Evolutionary conservation across 1,284 basidiomycete species (phyloP).

Genomic region (Pterulicium gracile): DNA sequence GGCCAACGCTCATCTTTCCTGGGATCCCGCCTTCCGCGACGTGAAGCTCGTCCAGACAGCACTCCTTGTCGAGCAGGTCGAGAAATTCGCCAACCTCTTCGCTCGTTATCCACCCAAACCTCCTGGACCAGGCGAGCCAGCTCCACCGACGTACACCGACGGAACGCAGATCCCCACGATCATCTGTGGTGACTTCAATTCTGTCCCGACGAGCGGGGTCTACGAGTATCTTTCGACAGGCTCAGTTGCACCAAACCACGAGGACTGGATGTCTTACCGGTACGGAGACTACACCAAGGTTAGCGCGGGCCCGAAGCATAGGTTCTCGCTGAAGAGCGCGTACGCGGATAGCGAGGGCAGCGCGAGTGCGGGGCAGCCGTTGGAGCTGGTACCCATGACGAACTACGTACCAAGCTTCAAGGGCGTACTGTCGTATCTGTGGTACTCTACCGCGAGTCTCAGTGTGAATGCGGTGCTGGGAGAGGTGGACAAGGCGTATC

Average conservation of each 20-base stretch:
- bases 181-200: conserved; percentile 95
- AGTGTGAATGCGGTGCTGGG: conserved; percentile 83
- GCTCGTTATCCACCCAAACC: conserved; percentile 72
- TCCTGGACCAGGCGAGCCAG: conserved; percentile 22
- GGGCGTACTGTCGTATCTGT: conserved; percentile 89
- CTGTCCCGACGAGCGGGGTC: conserved; percentile 78
- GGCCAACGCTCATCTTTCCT: conserved; percentile 88
- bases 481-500: conserved; percentile 79
- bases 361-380: conserved; percentile 15
- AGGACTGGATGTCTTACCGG: conserved; percentile 86
- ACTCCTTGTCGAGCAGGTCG: conserved; percentile 86
- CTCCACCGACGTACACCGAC: conserved; percentile 65
- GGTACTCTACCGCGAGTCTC: conserved; percentile 76
- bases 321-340: conserved; percentile 74
- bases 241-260: conserved; percentile 61
- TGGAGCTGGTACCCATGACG: conserved; percentile 55
- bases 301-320: conserved; percentile 81
- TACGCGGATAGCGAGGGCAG: conserved; percentile 36
- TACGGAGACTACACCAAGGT: conserved; percentile 93
- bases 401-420: conserved; percentile 86
- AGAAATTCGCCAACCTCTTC: conserved; percentile 82
- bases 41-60: conserved; percentile 97
- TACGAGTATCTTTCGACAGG: conserved; percentile 87
- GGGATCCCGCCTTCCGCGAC: conserved; percentile 90
- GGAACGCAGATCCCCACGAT: conserved; percentile 87